phyloP scores from a whole-genome alignment of 2,329 filamentous ascomycete species.

The Sclerotinia nivalis region DNA sequence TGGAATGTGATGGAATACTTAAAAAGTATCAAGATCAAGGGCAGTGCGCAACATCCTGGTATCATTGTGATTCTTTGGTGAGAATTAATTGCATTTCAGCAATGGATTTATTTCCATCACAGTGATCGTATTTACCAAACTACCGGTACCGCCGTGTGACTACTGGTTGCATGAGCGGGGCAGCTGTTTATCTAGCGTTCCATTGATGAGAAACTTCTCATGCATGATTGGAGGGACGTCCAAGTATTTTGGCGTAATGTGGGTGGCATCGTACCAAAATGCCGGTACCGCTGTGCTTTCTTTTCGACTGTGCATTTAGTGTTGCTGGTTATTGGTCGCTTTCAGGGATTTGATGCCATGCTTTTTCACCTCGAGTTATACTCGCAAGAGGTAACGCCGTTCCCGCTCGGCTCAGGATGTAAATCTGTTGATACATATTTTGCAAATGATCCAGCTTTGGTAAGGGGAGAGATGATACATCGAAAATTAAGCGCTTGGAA shows the following conservation, averaged over 20 bases:
- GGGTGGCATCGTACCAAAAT: not conserved
- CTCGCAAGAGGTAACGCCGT: too few relatives aligned
- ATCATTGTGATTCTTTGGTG: not conserved
- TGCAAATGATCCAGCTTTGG: too few relatives aligned
- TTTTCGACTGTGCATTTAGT: too few relatives aligned
- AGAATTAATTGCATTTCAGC: not conserved
- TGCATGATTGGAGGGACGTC: not conserved
- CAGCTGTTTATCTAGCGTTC: not conserved
- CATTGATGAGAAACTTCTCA: not conserved
- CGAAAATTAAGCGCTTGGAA: not conserved
- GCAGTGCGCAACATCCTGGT: not conserved
- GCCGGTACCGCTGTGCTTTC: not conserved
- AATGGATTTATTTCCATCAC: not conserved
- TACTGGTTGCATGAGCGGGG: not conserved
- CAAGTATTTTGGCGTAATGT: not conserved
- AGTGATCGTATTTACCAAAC: not conserved
- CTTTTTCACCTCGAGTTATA: too few relatives aligned
- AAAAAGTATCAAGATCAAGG: not conserved
- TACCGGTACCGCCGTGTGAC: conserved; percentile 8
- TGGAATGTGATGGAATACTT: not conserved
- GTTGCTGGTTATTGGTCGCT: too few relatives aligned
- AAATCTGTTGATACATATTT: too few relatives aligned
- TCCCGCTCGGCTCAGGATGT: too few relatives aligned
- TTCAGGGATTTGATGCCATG: too few relatives aligned
- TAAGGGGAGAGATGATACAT: too few relatives aligned